Conservation (phyloP, 164 flowering plant genomes). For the Liquidambar formosana region DNA sequence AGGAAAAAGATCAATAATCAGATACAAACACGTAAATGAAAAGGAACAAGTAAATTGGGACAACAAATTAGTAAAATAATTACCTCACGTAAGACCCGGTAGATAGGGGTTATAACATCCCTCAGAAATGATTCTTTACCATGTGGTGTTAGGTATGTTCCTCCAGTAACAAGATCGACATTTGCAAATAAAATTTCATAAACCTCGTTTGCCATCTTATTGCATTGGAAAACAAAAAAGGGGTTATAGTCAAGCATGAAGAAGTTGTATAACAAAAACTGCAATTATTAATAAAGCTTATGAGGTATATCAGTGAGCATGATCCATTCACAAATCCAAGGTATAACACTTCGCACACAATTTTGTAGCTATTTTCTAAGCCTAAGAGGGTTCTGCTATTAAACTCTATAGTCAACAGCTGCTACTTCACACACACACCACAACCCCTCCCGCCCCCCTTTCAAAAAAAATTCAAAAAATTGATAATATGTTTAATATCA, state of each 20-base stretch:
- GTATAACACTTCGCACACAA: no score
- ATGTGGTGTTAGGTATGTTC: conserved; percentile 37
- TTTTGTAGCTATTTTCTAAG: not conserved
- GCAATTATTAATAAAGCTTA: not conserved
- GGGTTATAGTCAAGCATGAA: conserved; percentile 3
- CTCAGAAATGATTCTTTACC: conserved; percentile 78
- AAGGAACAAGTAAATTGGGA: not conserved
- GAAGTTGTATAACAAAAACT: not conserved
- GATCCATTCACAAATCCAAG: no score
- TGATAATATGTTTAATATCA: no score
- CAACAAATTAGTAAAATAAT: not conserved
- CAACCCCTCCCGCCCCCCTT: no score
- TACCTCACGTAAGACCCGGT: conserved; percentile 77
- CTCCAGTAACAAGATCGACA: conserved; percentile 61
- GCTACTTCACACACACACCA: no score
- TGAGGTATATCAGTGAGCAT: not conserved
- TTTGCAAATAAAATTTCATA: conserved; percentile 51
- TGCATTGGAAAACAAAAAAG: not conserved
- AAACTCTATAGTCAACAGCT: no score
- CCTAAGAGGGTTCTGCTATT: not conserved
- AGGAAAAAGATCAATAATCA: conserved; percentile 21
- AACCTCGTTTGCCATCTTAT: conserved; percentile 80
- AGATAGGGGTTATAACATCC: conserved; percentile 81
- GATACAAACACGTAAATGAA: conserved; percentile 3
- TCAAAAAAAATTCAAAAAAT: no score